Evolutionary conservation across 1,139 yeast species (phyloP).

Genomic region (Waltiozyma sp.): DNA sequence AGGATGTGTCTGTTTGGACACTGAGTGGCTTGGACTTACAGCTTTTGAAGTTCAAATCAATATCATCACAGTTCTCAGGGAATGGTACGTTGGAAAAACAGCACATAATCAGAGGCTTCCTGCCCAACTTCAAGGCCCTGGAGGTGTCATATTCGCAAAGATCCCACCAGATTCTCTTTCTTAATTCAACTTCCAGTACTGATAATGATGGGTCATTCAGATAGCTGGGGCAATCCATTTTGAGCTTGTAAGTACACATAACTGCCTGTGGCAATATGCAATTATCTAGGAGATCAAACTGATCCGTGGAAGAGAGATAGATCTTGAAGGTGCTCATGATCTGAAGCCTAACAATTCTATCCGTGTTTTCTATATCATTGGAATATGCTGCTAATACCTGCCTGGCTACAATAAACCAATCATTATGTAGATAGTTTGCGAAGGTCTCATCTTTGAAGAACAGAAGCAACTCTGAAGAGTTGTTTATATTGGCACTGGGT

Average conservation of each 20-base stretch:
- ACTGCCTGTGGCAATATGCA: background rate
- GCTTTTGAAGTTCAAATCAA: background rate
- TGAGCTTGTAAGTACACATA: background rate
- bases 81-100: slow-evolving; percentile 16
- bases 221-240: background rate
- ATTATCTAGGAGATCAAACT: background rate
- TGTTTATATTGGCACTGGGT: background rate
- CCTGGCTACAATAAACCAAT: background rate
- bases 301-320: background rate
- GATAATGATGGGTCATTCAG: slow-evolving; percentile 3
- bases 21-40: background rate
- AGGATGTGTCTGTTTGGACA: background rate
- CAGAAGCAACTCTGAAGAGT: background rate
- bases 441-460: background rate
- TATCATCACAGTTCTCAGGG: slow-evolving; percentile 19
- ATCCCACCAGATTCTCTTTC: slow-evolving; percentile 22
- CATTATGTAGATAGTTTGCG: background rate
- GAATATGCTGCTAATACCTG: background rate
- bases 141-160: slow-evolving; percentile 20
- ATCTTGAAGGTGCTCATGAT: background rate
- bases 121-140: slow-evolving; percentile 17
- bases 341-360: background rate
- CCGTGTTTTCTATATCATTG: background rate
- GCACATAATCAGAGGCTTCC: slow-evolving; percentile 17
- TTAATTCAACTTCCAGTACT: slow-evolving; percentile 15